phyloP scores from a whole-genome alignment of 305 asterid genomes.

The Fraxinus sp. region DNA sequence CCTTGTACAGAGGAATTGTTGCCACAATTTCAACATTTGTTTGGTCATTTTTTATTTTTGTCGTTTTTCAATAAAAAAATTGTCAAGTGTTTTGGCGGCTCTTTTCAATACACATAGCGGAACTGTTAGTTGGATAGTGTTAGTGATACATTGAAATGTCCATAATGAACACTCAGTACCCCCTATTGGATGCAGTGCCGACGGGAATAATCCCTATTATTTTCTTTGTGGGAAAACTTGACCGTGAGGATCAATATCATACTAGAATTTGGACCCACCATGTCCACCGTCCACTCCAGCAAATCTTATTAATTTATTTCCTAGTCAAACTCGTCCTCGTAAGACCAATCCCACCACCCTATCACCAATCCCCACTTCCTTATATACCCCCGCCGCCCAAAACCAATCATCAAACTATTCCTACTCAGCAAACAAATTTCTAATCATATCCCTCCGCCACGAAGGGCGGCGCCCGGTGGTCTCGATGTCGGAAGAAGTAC shows the following conservation, averaged over 20 bases:
- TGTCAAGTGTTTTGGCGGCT: too few species aligned
- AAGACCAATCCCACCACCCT: background rate
- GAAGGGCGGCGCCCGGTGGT: conserved; percentile 26
- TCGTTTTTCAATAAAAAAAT: too few species aligned
- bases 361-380: background rate
- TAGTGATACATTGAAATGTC: too few species aligned
- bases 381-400: background rate
- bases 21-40: too few species aligned
- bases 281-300: background rate
- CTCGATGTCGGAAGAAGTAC: conserved; percentile 36
- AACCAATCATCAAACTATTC: background rate
- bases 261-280: background rate
- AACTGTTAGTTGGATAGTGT: too few species aligned
- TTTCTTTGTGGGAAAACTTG: background rate
- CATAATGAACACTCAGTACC: too few species aligned
- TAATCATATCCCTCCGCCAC: background rate
- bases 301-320: background rate
- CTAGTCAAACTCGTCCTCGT: background rate
- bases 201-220: too few species aligned
- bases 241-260: background rate
- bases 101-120: too few species aligned
- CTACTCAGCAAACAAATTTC: background rate
- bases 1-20: too few species aligned
- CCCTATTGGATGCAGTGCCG: too few species aligned
- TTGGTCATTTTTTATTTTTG: too few species aligned